These are phyloP conservation scores for Turnera subulata DNA, from an alignment of 345 rosid genomes.

Conservation along the genomic window DNA sequence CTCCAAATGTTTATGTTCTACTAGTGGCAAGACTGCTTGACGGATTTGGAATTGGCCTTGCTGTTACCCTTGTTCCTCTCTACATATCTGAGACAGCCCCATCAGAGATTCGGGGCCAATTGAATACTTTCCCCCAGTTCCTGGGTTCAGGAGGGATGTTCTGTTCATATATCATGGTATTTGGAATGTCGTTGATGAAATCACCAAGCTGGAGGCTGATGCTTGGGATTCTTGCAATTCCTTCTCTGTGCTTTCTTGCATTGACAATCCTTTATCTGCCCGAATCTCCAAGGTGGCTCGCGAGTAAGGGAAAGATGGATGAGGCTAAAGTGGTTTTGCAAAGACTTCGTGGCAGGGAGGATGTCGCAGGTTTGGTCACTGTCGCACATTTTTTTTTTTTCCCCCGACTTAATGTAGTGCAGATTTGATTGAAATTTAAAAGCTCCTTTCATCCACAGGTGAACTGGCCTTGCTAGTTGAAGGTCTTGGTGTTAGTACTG, in stretches of 20 bases:
- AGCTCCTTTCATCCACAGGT: conserved; percentile 19
- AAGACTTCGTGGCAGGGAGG: conserved; percentile 37
- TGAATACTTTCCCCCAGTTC: conserved; percentile 47
- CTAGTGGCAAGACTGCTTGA: conserved; percentile 35
- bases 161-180: conserved; percentile 36
- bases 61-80: conserved; percentile 42
- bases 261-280: conserved; percentile 38
- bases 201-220: conserved; percentile 46
- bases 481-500: conserved; percentile 38
- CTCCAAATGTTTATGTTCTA: conserved; percentile 42
- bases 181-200: conserved; percentile 35
- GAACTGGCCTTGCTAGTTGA: conserved; percentile 45
- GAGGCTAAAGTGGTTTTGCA: conserved; percentile 36
- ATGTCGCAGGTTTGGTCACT: conserved; percentile 33
- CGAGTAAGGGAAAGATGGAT: conserved; percentile 36
- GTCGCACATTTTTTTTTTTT: neutral
- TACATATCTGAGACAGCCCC: conserved; percentile 50
- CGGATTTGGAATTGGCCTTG: conserved; percentile 44
- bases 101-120: conserved; percentile 37
- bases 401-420: neutral
- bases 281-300: conserved; percentile 49
- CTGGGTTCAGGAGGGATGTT: conserved; percentile 46
- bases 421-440: neutral
- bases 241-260: conserved; percentile 24
- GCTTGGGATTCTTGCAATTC: conserved; percentile 46